Base-by-base conservation (phyloP, 2,329 filamentous ascomycete genomes). In the Sporothrix protearum region DNA sequence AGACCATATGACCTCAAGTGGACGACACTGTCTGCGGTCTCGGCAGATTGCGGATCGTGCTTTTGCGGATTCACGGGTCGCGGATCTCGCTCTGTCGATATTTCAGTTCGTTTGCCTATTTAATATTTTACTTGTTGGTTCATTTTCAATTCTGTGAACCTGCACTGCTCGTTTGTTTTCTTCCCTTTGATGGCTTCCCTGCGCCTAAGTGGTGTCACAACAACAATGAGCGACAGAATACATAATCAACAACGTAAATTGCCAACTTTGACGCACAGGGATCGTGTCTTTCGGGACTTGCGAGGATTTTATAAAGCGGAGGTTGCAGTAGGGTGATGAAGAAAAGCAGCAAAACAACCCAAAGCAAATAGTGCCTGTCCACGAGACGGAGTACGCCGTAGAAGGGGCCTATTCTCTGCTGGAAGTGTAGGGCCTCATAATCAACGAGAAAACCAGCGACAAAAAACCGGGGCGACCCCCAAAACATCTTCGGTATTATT, bases 171-270 rank as follows among this genome's bases (percentile, higher is more conserved):
- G n/a, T 57, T 25, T 16, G 16, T 59, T 39, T n/a, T 3, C 16
- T 16, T 36, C 36, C 33, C 33, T 36, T 39, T 22, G 47, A 28
- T 55, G 30, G 22, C 30, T 28, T 55, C 3, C 19, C n/a, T n/a
- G n/a, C n/a, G n/a, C n/a, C n/a, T n/a, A n/a, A n/a, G n/a, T n/a
- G n/a, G n/a, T n/a, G n/a, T n/a, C n/a, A n/a, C n/a, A n/a, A n/a
- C n/a, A n/a, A n/a, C n/a, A 36, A 36, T 36, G 33, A 36, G 25
- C 53, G 28, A 33, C 53, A 36, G 9, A 12, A 33, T 57, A 57
- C 53, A 57, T 57, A 57, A 57, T 57, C 14, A 33, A 57, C 28
- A 28, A 57, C 28, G 53, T 57, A 57, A 57, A 53, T n/a, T n/a
- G 49, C 28, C 53, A 33, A 33, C 28, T 19, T 19, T 33, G 5